Conservation (phyloP, 1,139 yeast genomes). For the Scheffersomyces lignicola region DNA sequence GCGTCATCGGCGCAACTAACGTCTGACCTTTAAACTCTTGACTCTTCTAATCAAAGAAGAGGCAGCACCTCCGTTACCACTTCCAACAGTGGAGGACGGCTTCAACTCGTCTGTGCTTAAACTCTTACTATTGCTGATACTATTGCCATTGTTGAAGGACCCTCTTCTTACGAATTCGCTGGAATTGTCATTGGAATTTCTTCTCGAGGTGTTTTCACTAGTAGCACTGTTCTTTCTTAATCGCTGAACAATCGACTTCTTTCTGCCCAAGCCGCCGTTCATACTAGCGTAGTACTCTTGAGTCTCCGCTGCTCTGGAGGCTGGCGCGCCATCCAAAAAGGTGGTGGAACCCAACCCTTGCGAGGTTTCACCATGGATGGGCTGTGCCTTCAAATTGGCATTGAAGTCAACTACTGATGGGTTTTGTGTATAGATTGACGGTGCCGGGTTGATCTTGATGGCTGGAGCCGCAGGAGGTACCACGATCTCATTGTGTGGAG, state of each 20-base stretch:
- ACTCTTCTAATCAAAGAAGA: constrained; percentile 75
- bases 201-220: constrained; percentile 33
- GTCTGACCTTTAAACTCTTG: constrained; percentile 79
- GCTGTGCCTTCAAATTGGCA: constrained; percentile 63
- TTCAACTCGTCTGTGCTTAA: constrained; percentile 27
- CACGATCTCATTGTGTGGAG: neutral
- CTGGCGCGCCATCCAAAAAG: constrained; percentile 95
- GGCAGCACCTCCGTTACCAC: constrained; percentile 12
- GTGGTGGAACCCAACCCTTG: constrained; percentile 91
- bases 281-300: constrained; percentile 25
- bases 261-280: constrained; percentile 55
- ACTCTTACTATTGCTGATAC: constrained; percentile 1
- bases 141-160: constrained; percentile 16
- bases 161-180: constrained; percentile 20
- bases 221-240: constrained; percentile 49
- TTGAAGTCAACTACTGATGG: constrained; percentile 68
- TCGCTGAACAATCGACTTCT: constrained; percentile 74
- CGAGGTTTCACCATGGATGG: constrained; percentile 82
- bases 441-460: constrained; percentile 17
- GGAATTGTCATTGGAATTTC: constrained; percentile 34
- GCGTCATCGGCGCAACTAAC: too few relatives aligned
- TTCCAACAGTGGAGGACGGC: constrained; percentile 15
- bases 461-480: constrained; percentile 13
- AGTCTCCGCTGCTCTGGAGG: constrained; percentile 47
- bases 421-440: constrained; percentile 32